phyloP scores from a whole-genome alignment of 106 monocot species.

The Dioscorea zingiberensis region DNA sequence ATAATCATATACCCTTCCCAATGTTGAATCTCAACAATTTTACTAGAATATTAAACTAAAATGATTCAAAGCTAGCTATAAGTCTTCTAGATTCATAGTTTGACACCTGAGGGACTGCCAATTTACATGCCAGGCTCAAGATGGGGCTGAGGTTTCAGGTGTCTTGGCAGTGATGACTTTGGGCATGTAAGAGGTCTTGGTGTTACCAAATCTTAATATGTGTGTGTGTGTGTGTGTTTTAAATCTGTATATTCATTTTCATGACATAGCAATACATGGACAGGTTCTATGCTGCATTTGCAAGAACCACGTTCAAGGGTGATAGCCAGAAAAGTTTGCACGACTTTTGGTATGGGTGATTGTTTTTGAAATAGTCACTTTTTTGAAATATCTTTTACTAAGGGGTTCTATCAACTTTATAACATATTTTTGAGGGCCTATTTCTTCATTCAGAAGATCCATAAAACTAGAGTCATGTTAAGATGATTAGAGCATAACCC shows the following conservation, averaged over 20 bases:
- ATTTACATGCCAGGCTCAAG: slow-evolving; percentile 63
- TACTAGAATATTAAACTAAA: too few relatives aligned
- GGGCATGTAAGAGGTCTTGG: slow-evolving; percentile 73
- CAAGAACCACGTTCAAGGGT: slow-evolving; percentile 98
- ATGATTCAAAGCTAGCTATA: too few relatives aligned
- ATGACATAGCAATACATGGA: slow-evolving; percentile 8
- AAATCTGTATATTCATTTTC: not conserved
- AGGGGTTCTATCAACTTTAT: too few relatives aligned
- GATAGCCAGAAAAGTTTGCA: slow-evolving; percentile 94
- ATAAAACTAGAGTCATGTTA: too few relatives aligned
- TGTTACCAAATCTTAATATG: slow-evolving; percentile 8
- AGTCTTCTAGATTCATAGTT: not conserved
- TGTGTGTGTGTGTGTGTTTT: too few relatives aligned
- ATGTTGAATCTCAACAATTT: too few relatives aligned
- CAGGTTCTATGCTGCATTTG: slow-evolving; percentile 92
- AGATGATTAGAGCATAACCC: too few relatives aligned
- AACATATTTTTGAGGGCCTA: too few relatives aligned
- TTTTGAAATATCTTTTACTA: too few relatives aligned
- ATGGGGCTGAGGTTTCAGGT: slow-evolving; percentile 78
- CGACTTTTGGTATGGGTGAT: slow-evolving; percentile 78
- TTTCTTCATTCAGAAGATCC: too few relatives aligned
- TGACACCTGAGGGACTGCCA: not conserved
- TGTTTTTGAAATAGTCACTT: not conserved
- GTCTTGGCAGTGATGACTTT: slow-evolving; percentile 96
- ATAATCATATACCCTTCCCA: too few relatives aligned